Evolutionary conservation across 2,329 filamentous ascomycete genomes (phyloP).

Genomic region (Biscogniauxia sp.): DNA sequence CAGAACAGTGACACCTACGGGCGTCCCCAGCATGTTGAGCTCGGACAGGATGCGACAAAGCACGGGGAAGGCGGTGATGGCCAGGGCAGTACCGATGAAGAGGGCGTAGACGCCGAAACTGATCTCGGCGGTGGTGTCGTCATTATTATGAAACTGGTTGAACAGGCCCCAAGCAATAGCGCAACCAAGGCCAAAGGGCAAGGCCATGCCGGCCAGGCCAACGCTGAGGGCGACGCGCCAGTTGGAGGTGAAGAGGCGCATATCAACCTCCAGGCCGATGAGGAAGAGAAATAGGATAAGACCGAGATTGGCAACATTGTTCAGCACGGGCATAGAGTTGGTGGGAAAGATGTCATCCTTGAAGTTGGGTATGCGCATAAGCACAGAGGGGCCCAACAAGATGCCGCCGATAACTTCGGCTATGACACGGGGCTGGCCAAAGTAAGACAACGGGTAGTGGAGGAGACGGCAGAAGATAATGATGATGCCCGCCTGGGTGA

Average conservation of each 20-base stretch:
- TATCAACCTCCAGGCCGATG: conserved; percentile 72
- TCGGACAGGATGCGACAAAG: conserved; percentile 92
- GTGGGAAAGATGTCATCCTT: conserved; percentile 64
- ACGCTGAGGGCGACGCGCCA: conserved; percentile 70
- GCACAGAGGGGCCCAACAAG: conserved; percentile 69
- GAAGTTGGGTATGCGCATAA: conserved; percentile 72
- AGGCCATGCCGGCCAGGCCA: conserved; percentile 64
- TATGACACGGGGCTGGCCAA: conserved; percentile 74
- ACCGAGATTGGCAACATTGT: conserved; percentile 69
- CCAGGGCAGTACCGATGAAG: conserved; percentile 90
- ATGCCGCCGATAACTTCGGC: conserved; percentile 77
- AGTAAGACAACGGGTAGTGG: conserved; percentile 67
- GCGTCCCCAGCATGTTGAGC: conserved; percentile 77
- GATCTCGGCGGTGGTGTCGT: conserved; percentile 27
- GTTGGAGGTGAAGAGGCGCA: conserved; percentile 65
- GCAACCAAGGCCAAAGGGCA: conserved; percentile 70
- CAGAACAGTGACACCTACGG: conserved; percentile 85
- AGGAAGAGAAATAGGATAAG: conserved; percentile 72
- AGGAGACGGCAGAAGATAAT: conserved; percentile 70
- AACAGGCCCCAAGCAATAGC: conserved; percentile 71
- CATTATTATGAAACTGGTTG: conserved; percentile 53
- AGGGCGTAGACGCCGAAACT: conserved; percentile 48
- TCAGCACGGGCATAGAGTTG: conserved; percentile 64
- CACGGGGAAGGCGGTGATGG: conserved; percentile 89
- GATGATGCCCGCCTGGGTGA: conserved; percentile 62